These are phyloP conservation scores for Clarireedia monteithiana DNA, from an alignment of 2,329 filamentous ascomycete species.

Conservation along the genomic window DNA sequence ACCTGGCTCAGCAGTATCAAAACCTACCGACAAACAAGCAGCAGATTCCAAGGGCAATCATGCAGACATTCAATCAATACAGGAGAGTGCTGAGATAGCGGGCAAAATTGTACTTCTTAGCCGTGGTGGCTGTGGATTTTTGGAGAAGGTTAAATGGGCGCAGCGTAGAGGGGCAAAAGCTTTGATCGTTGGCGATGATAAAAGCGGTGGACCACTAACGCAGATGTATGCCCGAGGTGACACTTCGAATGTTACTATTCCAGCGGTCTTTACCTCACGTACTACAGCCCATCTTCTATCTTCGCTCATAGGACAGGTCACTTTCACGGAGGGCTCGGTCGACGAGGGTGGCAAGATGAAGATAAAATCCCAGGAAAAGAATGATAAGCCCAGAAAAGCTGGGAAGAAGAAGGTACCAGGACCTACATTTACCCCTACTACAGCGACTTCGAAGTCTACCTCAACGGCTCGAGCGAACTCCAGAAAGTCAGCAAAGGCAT, in stretches of 20 bases:
- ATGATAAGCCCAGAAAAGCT: conserved; percentile 21
- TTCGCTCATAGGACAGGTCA: conserved; percentile 69
- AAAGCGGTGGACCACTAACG: conserved; percentile 78
- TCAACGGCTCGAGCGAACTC: conserved; percentile 23
- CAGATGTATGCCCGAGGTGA: conserved; percentile 99
- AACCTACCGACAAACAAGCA: conserved; percentile 18
- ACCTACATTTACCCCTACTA: conserved; percentile 25
- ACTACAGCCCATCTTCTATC: conserved; percentile 91
- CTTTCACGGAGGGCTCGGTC: conserved; percentile 51
- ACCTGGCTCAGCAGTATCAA: conserved; percentile 32
- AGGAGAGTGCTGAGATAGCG: conserved; percentile 85
- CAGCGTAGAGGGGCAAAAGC: conserved; percentile 84
- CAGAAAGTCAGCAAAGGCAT: conserved; percentile 23
- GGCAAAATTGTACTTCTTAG: conserved; percentile 90
- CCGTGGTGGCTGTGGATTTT: conserved; percentile 88
- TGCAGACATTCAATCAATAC: conserved; percentile 84
- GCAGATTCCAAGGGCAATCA: conserved; percentile 38
- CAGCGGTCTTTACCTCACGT: conserved; percentile 87
- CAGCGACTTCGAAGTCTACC: conserved; percentile 23
- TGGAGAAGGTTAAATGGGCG: conserved; percentile 96
- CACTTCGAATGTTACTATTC: conserved; percentile 90
- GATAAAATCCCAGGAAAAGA: conserved; percentile 42
- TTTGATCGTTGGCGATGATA: conserved; percentile 89
- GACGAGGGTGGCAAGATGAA: conserved; percentile 52
- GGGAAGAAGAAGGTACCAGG: conserved; percentile 20